Base-by-base conservation (phyloP, 495 filamentous ascomycete species). In the Acidiella bohemica region DNA sequence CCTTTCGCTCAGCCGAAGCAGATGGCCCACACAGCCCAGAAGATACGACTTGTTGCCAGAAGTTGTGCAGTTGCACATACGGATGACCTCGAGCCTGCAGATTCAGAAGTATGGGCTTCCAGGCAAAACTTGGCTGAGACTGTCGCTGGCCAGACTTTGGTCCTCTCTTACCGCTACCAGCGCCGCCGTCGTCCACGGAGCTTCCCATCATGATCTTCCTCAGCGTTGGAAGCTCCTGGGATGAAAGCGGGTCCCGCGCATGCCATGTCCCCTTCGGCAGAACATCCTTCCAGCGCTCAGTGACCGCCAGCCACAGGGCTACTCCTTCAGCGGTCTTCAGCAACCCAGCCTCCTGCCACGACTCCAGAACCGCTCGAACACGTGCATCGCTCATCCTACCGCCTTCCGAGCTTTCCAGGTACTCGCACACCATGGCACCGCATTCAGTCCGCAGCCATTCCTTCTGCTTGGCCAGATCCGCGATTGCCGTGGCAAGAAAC, bases 11-110 rank as follows among this genome's bases (percentile, higher is more conserved):
- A 17, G 81, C 73, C 0, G 87, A 93, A 9, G 86, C 75, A 13
- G 71, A 71, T 36, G 78, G 67, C 19, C 81, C 75, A 53, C 95
- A 94, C 6, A 95, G 64, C 21, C 70, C 56, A 83, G 78, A 73
- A 59, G 95, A 90, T 42, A 96, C 80, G 45, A 80, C 75, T 16
- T 81, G 75, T n/a, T 73, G 73, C 90, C 90, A 97, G 51, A 95
- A 87, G 25, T 81, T 34, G 64, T 62, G 53, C 94, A 86, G 61
- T 54, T n/a, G n/a, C n/a, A n/a, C 36, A 52, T 61, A 43, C 50
- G 71, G 53, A 47, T 40, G 21, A 50, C 30, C 32, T 38, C 42
- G 43, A 44, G 47, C 29, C 22, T 59, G 57, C 11, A 73, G 47
- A 13, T 66, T 56, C 4, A 57, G 64, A 16, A 92, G 49, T 22